Evolutionary conservation across 2,329 filamentous ascomycete species (phyloP).

Genomic region (Aspergillus thermomutatus): DNA sequence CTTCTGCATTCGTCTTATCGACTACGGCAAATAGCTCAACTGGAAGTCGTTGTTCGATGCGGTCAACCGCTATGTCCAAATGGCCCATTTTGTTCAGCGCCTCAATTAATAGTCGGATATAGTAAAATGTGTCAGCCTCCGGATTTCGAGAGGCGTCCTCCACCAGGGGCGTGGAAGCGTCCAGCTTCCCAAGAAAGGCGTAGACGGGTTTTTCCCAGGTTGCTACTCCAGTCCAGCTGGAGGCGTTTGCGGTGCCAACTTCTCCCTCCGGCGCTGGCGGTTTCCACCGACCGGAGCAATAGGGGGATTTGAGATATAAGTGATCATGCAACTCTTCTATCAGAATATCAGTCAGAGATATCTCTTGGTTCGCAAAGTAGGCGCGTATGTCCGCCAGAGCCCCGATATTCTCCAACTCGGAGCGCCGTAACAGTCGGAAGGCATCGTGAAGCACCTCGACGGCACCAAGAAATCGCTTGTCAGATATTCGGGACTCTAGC

Average conservation of each 20-base stretch:
- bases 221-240: constrained; percentile 30
- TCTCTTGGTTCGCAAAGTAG: constrained; percentile 92
- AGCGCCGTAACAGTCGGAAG: constrained; percentile 75
- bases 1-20: constrained; percentile 90
- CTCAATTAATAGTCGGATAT: constrained; percentile 83
- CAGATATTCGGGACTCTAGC: constrained; percentile 88
- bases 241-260: constrained; percentile 17
- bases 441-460: constrained; percentile 90
- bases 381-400: constrained; percentile 79
- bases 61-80: constrained; percentile 81
- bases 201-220: constrained; percentile 55
- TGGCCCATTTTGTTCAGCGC: constrained; percentile 84
- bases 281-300: constrained; percentile 96
- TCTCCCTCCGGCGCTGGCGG: constrained; percentile 51
- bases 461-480: constrained; percentile 89
- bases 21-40: constrained; percentile 93
- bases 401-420: constrained; percentile 87
- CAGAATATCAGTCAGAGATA: constrained; percentile 84
- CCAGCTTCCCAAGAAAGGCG: constrained; percentile 55
- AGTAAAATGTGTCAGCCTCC: constrained; percentile 92
- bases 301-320: constrained; percentile 94
- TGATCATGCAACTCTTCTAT: constrained; percentile 98
- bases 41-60: constrained; percentile 85
- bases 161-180: constrained; percentile 56
- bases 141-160: constrained; percentile 93